Evolutionary conservation across 2,329 filamentous ascomycete species (phyloP), one percentile per base, ranked within the genome.

Genomic region (Albophoma yamanashiensis): DNA sequence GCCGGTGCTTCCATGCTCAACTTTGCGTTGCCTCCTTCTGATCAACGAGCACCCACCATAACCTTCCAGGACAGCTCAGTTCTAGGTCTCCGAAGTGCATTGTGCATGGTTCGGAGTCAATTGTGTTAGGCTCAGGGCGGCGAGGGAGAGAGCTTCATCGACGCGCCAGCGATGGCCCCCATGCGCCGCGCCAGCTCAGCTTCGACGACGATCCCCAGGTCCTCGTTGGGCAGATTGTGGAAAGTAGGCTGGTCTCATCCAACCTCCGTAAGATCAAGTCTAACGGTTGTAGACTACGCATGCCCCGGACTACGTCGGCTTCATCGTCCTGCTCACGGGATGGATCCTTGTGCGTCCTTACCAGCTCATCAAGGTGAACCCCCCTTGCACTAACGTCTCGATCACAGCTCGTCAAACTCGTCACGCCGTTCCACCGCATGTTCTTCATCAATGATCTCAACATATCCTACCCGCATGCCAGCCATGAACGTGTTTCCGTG

Each of bases 401-500:
- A 1, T 50, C 20, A 3, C 22, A 74, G 73, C 68, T 68, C 56
- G 65, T 66, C 34, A 56, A 69, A 20, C 69, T 74, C 55, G 82
- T 90, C 67, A 86, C 88, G 62, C 94, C 94, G 0, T 97, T 97
- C 72, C 92, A 97, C 73, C 91, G 91, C 75, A 89, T 97, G 85
- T 97, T 99, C 76, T 89, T 85, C 64, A 83, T 97, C 63, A 89
- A 92, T 71, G 91, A 97, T 71, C 82, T 89, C 31, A 79, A 85
- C 57, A 91, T 97, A 62, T 87, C 91, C 64, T 97, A 89, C 69
- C 94, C 94, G 0, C 89, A 96, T 74, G 91, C 94, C 27, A 80
- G 88, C 60, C 75, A 88, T 57, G 92, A 99, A 74, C 84, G 92
- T 63, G 94, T 99, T 0, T 81, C 91, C 9, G 86, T 96, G 17